A percentile compares a stretch with the other conserved stretches of the same genome.
Conservation (phyloP, 2,329 filamentous ascomycete genomes). For the Alternaria panax region DNA sequence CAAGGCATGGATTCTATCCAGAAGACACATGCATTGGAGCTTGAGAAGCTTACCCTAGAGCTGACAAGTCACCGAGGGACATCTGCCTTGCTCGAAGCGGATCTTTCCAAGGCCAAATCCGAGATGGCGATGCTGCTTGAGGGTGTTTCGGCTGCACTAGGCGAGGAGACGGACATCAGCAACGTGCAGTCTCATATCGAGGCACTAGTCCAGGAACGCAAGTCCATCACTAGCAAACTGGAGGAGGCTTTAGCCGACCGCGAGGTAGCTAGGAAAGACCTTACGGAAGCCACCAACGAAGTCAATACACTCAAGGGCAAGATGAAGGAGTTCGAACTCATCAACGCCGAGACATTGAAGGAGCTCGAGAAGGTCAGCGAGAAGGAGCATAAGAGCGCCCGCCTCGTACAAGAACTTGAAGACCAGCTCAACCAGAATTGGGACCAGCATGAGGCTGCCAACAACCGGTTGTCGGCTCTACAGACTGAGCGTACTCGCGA, state of each 20-base stretch:
- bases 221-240: constrained; percentile 52
- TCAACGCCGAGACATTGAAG: constrained; percentile 63
- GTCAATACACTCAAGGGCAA: constrained; percentile 53
- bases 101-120: constrained; percentile 65
- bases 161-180: constrained; percentile 63
- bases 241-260: constrained; percentile 55
- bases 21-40: constrained; percentile 61
- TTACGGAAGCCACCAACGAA: constrained; percentile 50
- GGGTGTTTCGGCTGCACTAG: constrained; percentile 69
- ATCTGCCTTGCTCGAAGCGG: constrained; percentile 59
- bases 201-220: constrained; percentile 55
- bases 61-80: constrained; percentile 43
- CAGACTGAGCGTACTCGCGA: constrained; percentile 56
- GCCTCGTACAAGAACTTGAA: constrained; percentile 93
- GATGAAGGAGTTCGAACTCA: constrained; percentile 55
- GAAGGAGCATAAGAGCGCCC: constrained; percentile 88
- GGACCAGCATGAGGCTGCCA: constrained; percentile 86
- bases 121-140: constrained; percentile 67
- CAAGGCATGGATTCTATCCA: constrained; percentile 62
- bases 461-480: constrained; percentile 81
- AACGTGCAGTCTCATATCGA: constrained; percentile 54
- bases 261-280: constrained; percentile 52
- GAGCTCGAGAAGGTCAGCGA: constrained; percentile 64
- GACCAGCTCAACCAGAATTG: constrained; percentile 95
- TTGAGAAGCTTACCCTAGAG: constrained; percentile 56